Evolutionary conservation across 2,329 filamentous ascomycete genomes (phyloP), one percentile per base, ranked within the genome.

Genomic region (Zasmidium citrigriseum): DNA sequence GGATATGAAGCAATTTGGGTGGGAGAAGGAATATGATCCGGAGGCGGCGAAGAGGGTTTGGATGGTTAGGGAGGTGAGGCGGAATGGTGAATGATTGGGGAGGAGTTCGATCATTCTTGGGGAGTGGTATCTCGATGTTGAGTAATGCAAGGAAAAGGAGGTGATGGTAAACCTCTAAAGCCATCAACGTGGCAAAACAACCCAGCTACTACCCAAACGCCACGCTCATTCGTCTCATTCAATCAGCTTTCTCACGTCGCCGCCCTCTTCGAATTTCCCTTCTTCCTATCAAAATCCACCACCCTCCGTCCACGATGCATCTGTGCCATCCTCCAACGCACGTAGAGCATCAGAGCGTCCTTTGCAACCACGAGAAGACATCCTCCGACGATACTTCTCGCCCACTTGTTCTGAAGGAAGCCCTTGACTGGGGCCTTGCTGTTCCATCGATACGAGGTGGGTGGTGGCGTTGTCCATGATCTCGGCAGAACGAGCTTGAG

Each of bases 361-460:
- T 93, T 95, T 53, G 96, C 74, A 10, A 96, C 87, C 16, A 98
- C 87, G 68, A 93, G 96, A 20, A 96, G 76, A 71, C 91, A 95
- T 0, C 95, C 95, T 1, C 95, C 95, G 1, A 95, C 83, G 2
- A 99, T 80, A 68, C 90, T 97, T 56, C 95, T 83, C 1, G 92
- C 95, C 91, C 95, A 98, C 58, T 88, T 86, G 66, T 89, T 85
- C 70, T 95, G 90, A 27, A 99, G 74, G 23, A 98, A 79, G 10
- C 60, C 7, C 24, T 58, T 38, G 20, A 27, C 34, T 4, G 27
- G n/a, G 9, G 53, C 46, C 27, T 44, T 34, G 10, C 25, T 53
- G 50, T 27, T 24, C 44, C 23, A 46, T 20, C 12, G 52, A 29
- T 44, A 22, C 47, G 38, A 34, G 27, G 47, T 22, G 1, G 71